These are phyloP conservation scores for Rubus idaeus DNA, from an alignment of 306 rosid species.

Conservation along the genomic window DNA sequence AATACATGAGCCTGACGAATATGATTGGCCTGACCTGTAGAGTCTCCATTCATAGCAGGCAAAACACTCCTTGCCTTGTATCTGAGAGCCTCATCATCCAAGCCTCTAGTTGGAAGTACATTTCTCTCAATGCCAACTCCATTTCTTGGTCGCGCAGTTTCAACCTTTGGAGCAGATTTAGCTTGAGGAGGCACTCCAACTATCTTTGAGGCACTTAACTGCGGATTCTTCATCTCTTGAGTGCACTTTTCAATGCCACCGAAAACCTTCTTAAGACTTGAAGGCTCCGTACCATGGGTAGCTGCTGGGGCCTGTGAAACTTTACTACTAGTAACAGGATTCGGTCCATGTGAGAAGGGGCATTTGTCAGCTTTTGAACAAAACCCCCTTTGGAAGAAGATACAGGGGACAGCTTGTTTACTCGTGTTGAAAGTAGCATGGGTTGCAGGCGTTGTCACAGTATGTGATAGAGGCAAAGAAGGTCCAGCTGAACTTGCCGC, in stretches of 20 bases:
- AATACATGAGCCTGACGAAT: conserved; percentile 46
- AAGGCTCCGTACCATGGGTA: conserved; percentile 47
- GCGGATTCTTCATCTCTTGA: conserved; percentile 59
- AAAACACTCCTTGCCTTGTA: conserved; percentile 35
- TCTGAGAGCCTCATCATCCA: conserved; percentile 50
- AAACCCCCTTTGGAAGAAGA: conserved; percentile 82
- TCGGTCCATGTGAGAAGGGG: conserved; percentile 75
- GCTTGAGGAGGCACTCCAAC: conserved; percentile 37
- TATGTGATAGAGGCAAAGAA: conserved; percentile 45
- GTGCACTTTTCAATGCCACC: conserved; percentile 49
- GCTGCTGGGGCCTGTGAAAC: conserved; percentile 41
- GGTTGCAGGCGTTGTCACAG: conserved; percentile 39
- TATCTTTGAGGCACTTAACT: conserved; percentile 35
- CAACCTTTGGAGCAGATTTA: conserved; percentile 48
- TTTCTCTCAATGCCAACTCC: conserved; percentile 48
- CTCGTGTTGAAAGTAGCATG: conserved; percentile 46
- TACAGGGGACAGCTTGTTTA: conserved; percentile 82
- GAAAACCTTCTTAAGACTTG: conserved; percentile 47
- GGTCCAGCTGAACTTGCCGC: conserved; percentile 56
- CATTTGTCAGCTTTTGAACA: conserved; percentile 93
- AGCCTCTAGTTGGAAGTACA: conserved; percentile 31
- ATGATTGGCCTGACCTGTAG: conserved; percentile 41
- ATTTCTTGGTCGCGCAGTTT: conserved; percentile 44
- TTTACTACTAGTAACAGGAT: conserved; percentile 45
- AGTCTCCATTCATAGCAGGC: conserved; percentile 50